Conservation (phyloP, 495 filamentous ascomycete species). For the Annulohypoxylon stygium region DNA sequence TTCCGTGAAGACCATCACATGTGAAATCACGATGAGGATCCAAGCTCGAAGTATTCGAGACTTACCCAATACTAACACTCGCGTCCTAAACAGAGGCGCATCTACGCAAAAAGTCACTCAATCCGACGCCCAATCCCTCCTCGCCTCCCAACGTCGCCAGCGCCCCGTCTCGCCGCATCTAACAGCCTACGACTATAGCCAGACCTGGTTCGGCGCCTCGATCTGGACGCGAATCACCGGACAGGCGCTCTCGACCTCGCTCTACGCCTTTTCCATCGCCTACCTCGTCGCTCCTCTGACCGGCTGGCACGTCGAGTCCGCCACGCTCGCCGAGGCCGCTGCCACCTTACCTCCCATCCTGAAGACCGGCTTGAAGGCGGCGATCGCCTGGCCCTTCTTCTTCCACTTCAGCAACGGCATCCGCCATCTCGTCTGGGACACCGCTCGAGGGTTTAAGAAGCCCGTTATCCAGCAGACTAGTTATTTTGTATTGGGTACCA, state of each 20-base stretch:
- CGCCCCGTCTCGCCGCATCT: constrained; percentile 93
- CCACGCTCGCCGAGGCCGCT: constrained; percentile 81
- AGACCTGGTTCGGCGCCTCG: constrained; percentile 82
- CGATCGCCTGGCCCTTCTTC: constrained; percentile 83
- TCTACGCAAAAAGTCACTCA: constrained; percentile 71
- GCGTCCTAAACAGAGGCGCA: constrained; percentile 58
- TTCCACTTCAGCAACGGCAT: constrained; percentile 90
- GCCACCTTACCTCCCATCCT: constrained; percentile 75
- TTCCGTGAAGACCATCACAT: background rate
- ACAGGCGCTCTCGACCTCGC: constrained; percentile 72
- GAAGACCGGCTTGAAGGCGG: constrained; percentile 80
- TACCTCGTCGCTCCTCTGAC: constrained; percentile 86
- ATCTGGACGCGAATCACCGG: constrained; percentile 86
- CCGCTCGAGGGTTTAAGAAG: constrained; percentile 75
- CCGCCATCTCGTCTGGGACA: constrained; percentile 92
- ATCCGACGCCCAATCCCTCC: constrained; percentile 75
- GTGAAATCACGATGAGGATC: background rate
- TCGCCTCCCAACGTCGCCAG: constrained; percentile 82
- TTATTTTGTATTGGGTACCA: constrained; percentile 79
- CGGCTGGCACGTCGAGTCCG: constrained; percentile 88
- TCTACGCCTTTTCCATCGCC: constrained; percentile 86
- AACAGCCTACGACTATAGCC: constrained; percentile 85
- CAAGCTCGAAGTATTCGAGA: too few relatives aligned
- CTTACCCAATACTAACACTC: constrained; percentile 3
- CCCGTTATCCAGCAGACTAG: constrained; percentile 78